These are phyloP conservation scores for Aspergillus texensis DNA, from an alignment of 2,329 filamentous ascomycete species.

Conservation along the genomic window DNA sequence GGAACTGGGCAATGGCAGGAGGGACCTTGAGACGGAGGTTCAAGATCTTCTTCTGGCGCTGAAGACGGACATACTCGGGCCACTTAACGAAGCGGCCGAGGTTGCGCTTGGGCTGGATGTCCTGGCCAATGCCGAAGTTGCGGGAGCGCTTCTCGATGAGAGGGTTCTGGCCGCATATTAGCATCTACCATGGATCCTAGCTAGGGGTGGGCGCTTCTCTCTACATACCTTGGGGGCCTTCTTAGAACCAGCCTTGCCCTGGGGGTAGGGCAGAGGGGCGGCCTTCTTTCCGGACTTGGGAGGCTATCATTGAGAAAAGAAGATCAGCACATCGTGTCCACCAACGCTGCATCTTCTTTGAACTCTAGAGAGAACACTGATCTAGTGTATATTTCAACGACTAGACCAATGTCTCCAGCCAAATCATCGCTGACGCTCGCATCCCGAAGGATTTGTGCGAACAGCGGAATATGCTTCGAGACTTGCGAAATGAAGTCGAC, in stretches of 20 bases:
- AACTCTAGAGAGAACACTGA: constrained; percentile 80
- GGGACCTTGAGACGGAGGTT: constrained; percentile 98
- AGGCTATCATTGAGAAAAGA: constrained; percentile 99
- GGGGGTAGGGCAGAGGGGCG: constrained; percentile 93
- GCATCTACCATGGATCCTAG: constrained; percentile 12
- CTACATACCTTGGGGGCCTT: constrained; percentile 91
- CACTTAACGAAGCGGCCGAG: constrained; percentile 98
- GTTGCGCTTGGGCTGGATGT: constrained; percentile 96
- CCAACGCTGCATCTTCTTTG: constrained; percentile 74
- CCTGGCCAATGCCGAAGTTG: constrained; percentile 99
- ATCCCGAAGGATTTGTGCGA: constrained; percentile 34
- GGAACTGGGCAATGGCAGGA: constrained; percentile 95
- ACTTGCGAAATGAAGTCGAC: constrained; percentile 29
- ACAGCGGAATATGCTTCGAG: constrained; percentile 43
- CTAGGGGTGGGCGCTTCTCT: constrained; percentile 11
- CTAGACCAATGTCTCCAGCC: constrained; percentile 57
- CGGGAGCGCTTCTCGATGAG: constrained; percentile 97
- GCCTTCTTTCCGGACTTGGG: constrained; percentile 97
- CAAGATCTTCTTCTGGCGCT: constrained; percentile 94
- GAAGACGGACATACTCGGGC: constrained; percentile 98
- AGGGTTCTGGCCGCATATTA: constrained; percentile 72
- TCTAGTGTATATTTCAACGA: constrained; percentile 54
- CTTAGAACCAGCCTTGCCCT: constrained; percentile 87
- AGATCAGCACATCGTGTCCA: constrained; percentile 83
- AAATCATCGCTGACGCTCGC: constrained; percentile 46